These are phyloP conservation scores for Geotrichum ghanense DNA, from an alignment of 805 yeast genomes.

Conservation along the genomic window DNA sequence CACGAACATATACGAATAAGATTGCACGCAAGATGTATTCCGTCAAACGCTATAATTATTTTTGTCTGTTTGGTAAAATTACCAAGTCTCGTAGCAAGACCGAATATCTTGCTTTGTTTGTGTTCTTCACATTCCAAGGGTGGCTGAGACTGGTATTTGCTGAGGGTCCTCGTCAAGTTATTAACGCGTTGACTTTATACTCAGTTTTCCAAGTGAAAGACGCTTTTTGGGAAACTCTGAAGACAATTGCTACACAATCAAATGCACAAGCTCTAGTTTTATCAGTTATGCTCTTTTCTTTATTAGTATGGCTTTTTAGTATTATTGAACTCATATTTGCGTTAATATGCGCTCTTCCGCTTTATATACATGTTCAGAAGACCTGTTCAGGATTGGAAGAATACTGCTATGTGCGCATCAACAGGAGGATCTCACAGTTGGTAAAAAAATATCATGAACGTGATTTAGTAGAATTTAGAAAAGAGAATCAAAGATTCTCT, in stretches of 20 bases:
- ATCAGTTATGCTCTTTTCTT: conserved; percentile 65
- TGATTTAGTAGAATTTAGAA: conserved; percentile 18
- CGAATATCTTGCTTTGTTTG: conserved; percentile 57
- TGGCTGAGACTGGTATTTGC: conserved; percentile 56
- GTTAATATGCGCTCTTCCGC: conserved; percentile 38
- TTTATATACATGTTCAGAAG: conserved; percentile 34
- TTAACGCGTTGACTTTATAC: conserved; percentile 64
- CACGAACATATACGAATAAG: conserved; percentile 55
- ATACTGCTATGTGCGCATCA: conserved; percentile 50
- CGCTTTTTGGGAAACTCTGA: conserved; percentile 30
- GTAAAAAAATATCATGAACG: conserved; percentile 31
- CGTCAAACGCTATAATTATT: conserved; percentile 47
- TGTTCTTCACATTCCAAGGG: conserved; percentile 53
- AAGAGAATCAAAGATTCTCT: conserved; percentile 17
- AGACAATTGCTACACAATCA: conserved; percentile 47
- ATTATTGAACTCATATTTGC: conserved; percentile 46
- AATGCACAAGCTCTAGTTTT: conserved; percentile 58
- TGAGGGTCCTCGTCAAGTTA: conserved; percentile 79
- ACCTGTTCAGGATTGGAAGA: conserved; percentile 38
- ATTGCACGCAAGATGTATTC: conserved; percentile 51
- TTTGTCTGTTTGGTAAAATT: conserved; percentile 62
- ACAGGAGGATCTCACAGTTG: conserved; percentile 42
- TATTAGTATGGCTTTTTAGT: conserved; percentile 63
- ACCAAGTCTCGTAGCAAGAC: conserved; percentile 49
- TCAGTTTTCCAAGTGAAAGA: conserved; percentile 32